Base-by-base conservation (phyloP, 2,329 filamentous ascomycete genomes). In the Trichoderma sp. region DNA sequence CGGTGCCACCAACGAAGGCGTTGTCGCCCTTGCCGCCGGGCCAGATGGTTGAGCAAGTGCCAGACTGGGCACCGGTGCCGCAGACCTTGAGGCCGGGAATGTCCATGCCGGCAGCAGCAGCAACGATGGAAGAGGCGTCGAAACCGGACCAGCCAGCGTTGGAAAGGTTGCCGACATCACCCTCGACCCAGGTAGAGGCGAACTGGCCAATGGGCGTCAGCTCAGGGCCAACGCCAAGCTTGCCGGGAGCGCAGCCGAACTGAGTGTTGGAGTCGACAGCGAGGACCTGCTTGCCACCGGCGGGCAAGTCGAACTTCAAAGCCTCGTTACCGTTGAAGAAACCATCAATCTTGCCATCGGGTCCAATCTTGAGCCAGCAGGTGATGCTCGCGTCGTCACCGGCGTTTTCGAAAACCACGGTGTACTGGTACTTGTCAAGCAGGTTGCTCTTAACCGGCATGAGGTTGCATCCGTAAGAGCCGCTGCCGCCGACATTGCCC, bases 311-410 rank as follows among this genome's bases (percentile, higher is more conserved):
- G 74, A 86, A 86, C 65, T 69, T 75, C 61, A 82, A 56, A 58
- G 77, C 81, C 64, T 79, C 45, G 63, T 80, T 77, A 71, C 78
- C 75, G 67, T 78, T 78, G 77, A 81, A 86, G 79, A 83, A 83
- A 71, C 84, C 84, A 73, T 84, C 78, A 74, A 85, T 79, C 39
- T 69, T 67, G 45, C 79, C 78, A 56, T 78, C 71, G 15, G 77
- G 73, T 53, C 84, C 84, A 64, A 85, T 84, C 83, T 86, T 86
- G 82, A 84, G 83, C 78, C 77, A 84, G 79, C 80, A 82, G 39
- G 73, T 72, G 73, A 84, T 85, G 52, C 75, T 48, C 69, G 77
- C 73, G 66, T 78, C 77, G 53, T 73, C 60, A 70, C 67, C 74
- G 61, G 76, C 75, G 60, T 77, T 79, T 73, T 80, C 79, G 63